A percentile compares a stretch with the other conserved stretches of the same genome.
Conservation (phyloP, 2,329 filamentous ascomycete genomes). For the Zopfia rhizophila region DNA sequence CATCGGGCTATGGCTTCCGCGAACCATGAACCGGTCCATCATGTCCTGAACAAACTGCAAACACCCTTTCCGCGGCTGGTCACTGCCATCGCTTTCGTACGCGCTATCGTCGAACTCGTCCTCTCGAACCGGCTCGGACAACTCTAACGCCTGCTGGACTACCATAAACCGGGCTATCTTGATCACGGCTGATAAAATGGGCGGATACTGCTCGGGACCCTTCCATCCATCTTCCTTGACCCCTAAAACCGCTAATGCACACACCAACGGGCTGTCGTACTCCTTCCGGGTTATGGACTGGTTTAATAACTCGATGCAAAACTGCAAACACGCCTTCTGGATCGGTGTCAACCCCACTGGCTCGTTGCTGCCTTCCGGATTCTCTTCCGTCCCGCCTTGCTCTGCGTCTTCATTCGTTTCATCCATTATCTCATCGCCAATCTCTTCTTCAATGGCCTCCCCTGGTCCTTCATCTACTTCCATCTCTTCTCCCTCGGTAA, state of each 20-base stretch:
- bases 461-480: background rate
- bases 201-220: conserved; percentile 25
- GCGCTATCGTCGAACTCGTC: conserved; percentile 14
- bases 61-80: conserved; percentile 15
- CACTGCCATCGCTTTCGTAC: conserved; percentile 17
- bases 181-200: conserved; percentile 29
- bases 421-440: conserved; percentile 3
- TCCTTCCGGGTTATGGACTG: conserved; percentile 21
- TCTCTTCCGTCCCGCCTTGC: conserved; percentile 10
- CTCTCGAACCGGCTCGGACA: conserved; percentile 8
- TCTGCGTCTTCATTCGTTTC: too few relatives aligned
- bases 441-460: conserved; percentile 6
- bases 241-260: conserved; percentile 29
- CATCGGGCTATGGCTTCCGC: conserved; percentile 21
- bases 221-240: conserved; percentile 25
- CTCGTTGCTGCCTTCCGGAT: conserved; percentile 10
- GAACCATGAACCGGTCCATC: conserved; percentile 24
- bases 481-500: conserved; percentile 3
- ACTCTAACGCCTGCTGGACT: conserved; percentile 28
- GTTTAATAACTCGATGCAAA: conserved; percentile 32
- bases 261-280: conserved; percentile 32
- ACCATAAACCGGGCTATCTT: conserved; percentile 32
- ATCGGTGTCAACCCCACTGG: conserved; percentile 11
- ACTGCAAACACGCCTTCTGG: conserved; percentile 25
- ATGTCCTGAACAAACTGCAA: conserved; percentile 28